These are phyloP conservation scores for Vaccinium corymbosum DNA, from an alignment of 148 eudicot species.

Conservation along the genomic window DNA sequence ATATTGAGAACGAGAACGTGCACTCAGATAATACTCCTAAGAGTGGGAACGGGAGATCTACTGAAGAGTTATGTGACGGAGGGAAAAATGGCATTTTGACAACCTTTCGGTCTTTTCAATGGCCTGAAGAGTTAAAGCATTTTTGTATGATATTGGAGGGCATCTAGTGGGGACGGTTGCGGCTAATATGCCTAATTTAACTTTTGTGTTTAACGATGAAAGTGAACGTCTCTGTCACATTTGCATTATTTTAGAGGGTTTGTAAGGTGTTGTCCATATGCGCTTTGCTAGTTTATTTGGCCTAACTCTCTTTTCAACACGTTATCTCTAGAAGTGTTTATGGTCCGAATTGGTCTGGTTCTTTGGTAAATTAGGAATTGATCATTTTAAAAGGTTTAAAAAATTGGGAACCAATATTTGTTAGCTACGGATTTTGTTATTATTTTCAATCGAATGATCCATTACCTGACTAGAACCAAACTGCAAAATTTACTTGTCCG, in stretches of 20 bases:
- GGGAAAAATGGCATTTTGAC: not conserved
- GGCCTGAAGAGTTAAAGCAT: not conserved
- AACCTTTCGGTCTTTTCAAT: slow-evolving; percentile 3
- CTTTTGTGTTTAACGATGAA: not conserved
- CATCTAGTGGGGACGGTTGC: not conserved
- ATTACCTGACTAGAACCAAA: too few species aligned
- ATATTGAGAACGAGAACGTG: not conserved
- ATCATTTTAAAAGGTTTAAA: too few species aligned
- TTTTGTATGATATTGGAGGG: not conserved
- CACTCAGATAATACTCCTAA: not conserved
- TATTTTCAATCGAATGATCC: too few species aligned
- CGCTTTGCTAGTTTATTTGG: not conserved
- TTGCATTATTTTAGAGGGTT: not conserved
- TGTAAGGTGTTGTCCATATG: not conserved
- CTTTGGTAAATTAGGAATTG: too few species aligned
- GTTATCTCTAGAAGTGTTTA: too few species aligned
- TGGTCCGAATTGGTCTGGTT: too few species aligned
- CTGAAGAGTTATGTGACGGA: not conserved
- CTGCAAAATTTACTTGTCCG: too few species aligned
- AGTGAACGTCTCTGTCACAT: not conserved
- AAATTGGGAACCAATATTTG: too few species aligned
- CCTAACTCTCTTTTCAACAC: not conserved
- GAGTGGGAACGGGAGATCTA: not conserved
- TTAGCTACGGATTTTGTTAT: too few species aligned
- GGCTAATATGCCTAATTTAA: not conserved